Conservation (phyloP, 2,329 filamentous ascomycete genomes). For the Stagonosporopsis vannaccii region DNA sequence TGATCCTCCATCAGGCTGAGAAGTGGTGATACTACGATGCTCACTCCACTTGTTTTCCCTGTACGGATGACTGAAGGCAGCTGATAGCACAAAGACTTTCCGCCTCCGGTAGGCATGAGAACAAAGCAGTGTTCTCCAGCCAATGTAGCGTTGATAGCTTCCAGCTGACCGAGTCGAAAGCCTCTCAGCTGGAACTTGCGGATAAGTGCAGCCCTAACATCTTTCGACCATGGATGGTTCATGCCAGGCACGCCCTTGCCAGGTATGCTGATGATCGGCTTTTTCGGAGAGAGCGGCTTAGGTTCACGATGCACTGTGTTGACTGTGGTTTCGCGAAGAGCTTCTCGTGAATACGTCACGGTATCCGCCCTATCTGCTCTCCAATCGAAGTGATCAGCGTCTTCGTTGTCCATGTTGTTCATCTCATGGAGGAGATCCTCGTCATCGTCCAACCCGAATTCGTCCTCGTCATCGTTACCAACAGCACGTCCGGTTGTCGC, state of each 20-base stretch:
- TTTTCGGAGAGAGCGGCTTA: slow-evolving; percentile 36
- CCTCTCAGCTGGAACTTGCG: slow-evolving; percentile 84
- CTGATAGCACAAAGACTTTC: slow-evolving; percentile 97
- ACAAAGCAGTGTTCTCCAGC: slow-evolving; percentile 90
- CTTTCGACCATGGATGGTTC: slow-evolving; percentile 76
- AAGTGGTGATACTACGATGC: slow-evolving; percentile 91
- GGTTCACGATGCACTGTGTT: slow-evolving; percentile 28
- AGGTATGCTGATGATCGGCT: slow-evolving; percentile 33
- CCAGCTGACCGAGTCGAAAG: slow-evolving; percentile 89
- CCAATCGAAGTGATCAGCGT: slow-evolving; percentile 37
- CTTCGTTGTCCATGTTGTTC: slow-evolving; percentile 52
- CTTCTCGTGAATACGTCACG: slow-evolving; percentile 24
- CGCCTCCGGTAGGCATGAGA: slow-evolving; percentile 96
- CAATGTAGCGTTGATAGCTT: slow-evolving; percentile 94
- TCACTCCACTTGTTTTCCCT: slow-evolving; percentile 84
- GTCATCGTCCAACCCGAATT: slow-evolving; percentile 38
- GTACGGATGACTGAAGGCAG: slow-evolving; percentile 83
- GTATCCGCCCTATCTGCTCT: slow-evolving; percentile 33
- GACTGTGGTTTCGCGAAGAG: slow-evolving; percentile 44
- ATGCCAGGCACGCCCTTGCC: slow-evolving; percentile 52
- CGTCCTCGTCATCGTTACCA: slow-evolving; percentile 34
- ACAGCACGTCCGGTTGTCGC: background rate
- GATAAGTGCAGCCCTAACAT: slow-evolving; percentile 81
- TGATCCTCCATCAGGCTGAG: slow-evolving; percentile 98
- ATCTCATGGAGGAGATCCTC: slow-evolving; percentile 51